Evolutionary conservation across 345 rosid species (phyloP), one percentile per base, ranked within the genome.

Genomic region (Barbarea vulgaris): DNA sequence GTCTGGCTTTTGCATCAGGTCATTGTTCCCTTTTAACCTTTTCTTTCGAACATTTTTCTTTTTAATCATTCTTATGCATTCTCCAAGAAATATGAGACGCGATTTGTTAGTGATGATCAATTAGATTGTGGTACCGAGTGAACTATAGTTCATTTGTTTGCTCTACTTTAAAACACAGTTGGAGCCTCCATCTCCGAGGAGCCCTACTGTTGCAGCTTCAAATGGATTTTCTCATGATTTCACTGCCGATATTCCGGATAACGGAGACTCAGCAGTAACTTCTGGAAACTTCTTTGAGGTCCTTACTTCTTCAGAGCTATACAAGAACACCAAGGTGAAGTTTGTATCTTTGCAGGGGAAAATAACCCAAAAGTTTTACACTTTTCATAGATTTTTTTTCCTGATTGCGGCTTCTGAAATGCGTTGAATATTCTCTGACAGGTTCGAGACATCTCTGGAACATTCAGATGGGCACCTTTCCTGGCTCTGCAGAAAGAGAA

Each of bases 391-490:
- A 19, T 12, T 64, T 39, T 42, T 42, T 33, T 4, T 55, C 69
- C 50, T 13, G 64, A 59, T 28, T 12, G 19, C 9, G 17, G 69
- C 79, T 27, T 70, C 55, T 33, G 33, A 75, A 34, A 48, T 18
- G 31, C 60, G 3, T 55, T 65, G 76, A 4, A 19, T 67, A 37
- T 60, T 76, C 50, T 30, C 64, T 77, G 72, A 72, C 86, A 96
- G 99, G 99, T 93, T 37, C 82, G 84, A n/a, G 99, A 96, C 54
- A 96, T 96, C 52, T 88, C 93, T 36, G 99, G 99, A 37, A 89
- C 98, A 58, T 96, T 93, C 83, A 87, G 98, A 36, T 96, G 98
- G 99, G 98, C 97, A n/a, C 99, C 99, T 0, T 96, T 96, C 83
- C 95, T 96, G 53, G 99, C 98, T 50, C 78, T 96, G 75, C 98